Conservation (phyloP, 2,329 filamentous ascomycete species). For the Penicillium sp. region DNA sequence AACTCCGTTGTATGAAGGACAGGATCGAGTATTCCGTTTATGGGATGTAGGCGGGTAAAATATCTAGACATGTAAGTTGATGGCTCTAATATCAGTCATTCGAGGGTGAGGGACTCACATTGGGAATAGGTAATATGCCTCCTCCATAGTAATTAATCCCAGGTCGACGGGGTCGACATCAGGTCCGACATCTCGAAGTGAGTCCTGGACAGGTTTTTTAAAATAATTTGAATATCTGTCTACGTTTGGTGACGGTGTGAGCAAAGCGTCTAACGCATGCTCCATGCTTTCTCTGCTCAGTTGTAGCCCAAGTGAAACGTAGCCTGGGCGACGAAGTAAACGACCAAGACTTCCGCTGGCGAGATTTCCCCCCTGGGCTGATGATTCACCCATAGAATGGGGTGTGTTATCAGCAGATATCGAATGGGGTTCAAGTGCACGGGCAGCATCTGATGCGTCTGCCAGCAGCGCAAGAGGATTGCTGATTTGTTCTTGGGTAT, state of each 20-base stretch:
- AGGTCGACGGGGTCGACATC: slow-evolving; percentile 32
- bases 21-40: slow-evolving; percentile 34
- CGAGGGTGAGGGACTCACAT: slow-evolving; percentile 17
- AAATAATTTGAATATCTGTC: slow-evolving; percentile 26
- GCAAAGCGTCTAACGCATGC: slow-evolving; percentile 21
- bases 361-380: background rate
- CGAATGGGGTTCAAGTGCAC: slow-evolving; percentile 8
- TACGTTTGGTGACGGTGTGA: slow-evolving; percentile 1
- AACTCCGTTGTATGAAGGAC: slow-evolving; percentile 28
- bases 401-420: background rate
- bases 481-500: slow-evolving; percentile 22
- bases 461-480: slow-evolving; percentile 31
- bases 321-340: slow-evolving; percentile 19
- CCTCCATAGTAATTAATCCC: slow-evolving; percentile 30
- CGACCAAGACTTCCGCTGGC: background rate
- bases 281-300: slow-evolving; percentile 20
- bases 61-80: slow-evolving; percentile 18
- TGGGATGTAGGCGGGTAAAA: slow-evolving; percentile 27
- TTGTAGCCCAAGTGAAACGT: slow-evolving; percentile 26
- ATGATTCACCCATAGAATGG: background rate
- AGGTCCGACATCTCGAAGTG: slow-evolving; percentile 25
- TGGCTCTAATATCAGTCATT: background rate
- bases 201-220: slow-evolving; percentile 2
- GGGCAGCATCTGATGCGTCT: slow-evolving; percentile 25
- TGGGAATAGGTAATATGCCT: slow-evolving; percentile 26